phyloP scores from a whole-genome alignment of 768 basidiomycete genomes.

The Hortiboletus campestris region DNA sequence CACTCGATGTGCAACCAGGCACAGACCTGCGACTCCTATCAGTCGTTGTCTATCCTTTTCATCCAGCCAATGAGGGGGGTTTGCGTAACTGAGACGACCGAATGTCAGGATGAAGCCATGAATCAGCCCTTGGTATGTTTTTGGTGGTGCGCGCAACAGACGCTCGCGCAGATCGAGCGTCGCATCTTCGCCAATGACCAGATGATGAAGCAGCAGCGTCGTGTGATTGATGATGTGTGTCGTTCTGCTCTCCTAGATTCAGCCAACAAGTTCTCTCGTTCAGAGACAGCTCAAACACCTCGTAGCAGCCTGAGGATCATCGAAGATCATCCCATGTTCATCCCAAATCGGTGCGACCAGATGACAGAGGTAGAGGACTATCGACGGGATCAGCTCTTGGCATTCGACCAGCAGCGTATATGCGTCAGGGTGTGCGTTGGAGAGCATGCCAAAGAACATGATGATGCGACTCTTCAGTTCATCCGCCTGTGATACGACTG shows the following conservation, averaged over 20 bases:
- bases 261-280: not conserved
- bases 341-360: constrained; percentile 65
- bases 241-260: constrained; percentile 36
- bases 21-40: constrained; percentile 48
- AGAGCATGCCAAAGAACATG: constrained; percentile 40
- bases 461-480: constrained; percentile 38
- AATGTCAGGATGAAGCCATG: constrained; percentile 78
- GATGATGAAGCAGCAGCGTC: constrained; percentile 58
- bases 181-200: constrained; percentile 52
- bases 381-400: constrained; percentile 58
- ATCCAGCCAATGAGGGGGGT: constrained; percentile 60
- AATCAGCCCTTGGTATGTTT: constrained; percentile 57
- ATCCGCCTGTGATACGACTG: constrained; percentile 31
- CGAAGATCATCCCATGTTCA: constrained; percentile 46
- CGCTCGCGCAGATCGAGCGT: constrained; percentile 54
- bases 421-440: constrained; percentile 39
- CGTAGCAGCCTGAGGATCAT: constrained; percentile 31
- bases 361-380: constrained; percentile 54
- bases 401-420: constrained; percentile 44
- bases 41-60: constrained; percentile 39
- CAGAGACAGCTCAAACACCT: constrained; percentile 17
- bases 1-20: not conserved
- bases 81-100: constrained; percentile 71
- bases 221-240: constrained; percentile 52
- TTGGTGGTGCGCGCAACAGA: constrained; percentile 52